Conservation (phyloP, 371 early-diverging fungal species). For the Gilbertella persicaria region DNA sequence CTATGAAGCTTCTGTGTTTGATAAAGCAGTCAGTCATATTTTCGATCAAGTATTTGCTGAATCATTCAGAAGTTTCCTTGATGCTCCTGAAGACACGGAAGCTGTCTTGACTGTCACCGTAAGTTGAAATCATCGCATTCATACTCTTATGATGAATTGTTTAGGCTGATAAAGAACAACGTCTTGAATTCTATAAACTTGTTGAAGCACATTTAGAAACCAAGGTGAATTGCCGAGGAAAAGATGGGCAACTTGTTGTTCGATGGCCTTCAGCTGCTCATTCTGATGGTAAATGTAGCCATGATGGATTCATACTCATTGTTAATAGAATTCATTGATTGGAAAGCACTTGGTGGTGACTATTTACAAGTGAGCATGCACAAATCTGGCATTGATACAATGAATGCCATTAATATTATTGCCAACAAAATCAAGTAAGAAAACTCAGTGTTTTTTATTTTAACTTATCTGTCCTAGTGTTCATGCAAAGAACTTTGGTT, state of each 20-base stretch:
- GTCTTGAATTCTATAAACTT: conserved; percentile 29
- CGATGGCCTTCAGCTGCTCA: conserved; percentile 32
- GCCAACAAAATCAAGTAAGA: conserved; percentile 49
- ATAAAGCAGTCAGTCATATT: conserved; percentile 24
- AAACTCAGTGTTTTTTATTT: neutral
- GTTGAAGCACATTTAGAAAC: conserved; percentile 28
- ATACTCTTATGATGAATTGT: neutral
- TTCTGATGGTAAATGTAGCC: conserved; percentile 12
- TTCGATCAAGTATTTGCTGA: conserved; percentile 26
- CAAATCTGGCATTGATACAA: conserved; percentile 91
- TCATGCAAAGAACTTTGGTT: conserved; percentile 66
- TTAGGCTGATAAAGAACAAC: conserved; percentile 29
- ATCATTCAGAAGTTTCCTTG: conserved; percentile 29
- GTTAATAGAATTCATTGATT: conserved; percentile 29
- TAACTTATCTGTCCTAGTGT: conserved; percentile 36
- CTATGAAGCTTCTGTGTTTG: conserved; percentile 23
- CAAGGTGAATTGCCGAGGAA: conserved; percentile 27
- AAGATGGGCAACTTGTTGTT: conserved; percentile 33
- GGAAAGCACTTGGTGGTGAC: conserved; percentile 61
- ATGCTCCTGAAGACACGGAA: conserved; percentile 22
- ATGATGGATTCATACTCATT: conserved; percentile 14
- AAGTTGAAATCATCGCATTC: neutral
- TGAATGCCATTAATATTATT: conserved; percentile 74
- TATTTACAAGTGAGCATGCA: conserved; percentile 83
- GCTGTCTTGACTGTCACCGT: conserved; percentile 19